Percentiles rank a stretch among this genome's conserved stretches.
Evolutionary conservation across 805 yeast genomes (phyloP).

Genomic region (Wickerhamomyces silvicola): DNA sequence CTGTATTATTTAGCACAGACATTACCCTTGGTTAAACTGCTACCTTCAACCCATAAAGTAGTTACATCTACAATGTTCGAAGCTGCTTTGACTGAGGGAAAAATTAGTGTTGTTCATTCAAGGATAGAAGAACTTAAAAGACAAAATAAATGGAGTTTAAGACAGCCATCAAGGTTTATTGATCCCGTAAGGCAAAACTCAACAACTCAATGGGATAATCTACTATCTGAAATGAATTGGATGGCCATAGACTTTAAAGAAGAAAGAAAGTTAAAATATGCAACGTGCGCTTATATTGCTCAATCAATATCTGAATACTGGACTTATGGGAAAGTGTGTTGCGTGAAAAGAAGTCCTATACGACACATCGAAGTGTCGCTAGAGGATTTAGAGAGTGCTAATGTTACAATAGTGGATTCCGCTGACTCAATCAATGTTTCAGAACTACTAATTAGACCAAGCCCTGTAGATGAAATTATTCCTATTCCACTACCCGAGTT

Average conservation of each 20-base stretch:
- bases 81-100: slow-evolving; percentile 81
- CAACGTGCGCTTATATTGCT: slow-evolving; percentile 64
- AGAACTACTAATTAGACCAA: slow-evolving; percentile 26
- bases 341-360: slow-evolving; percentile 50
- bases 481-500: slow-evolving; percentile 24
- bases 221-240: slow-evolving; percentile 80
- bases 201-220: slow-evolving; percentile 64
- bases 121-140: slow-evolving; percentile 89
- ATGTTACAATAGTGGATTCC: slow-evolving; percentile 2
- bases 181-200: slow-evolving; percentile 49
- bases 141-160: slow-evolving; percentile 81
- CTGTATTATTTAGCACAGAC: slow-evolving; percentile 84
- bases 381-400: too few species aligned
- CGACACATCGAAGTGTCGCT: slow-evolving; percentile 21
- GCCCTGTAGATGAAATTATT: slow-evolving; percentile 28
- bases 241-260: slow-evolving; percentile 74
- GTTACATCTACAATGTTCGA: slow-evolving; percentile 82
- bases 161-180: slow-evolving; percentile 68
- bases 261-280: slow-evolving; percentile 59
- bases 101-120: slow-evolving; percentile 81
- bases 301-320: slow-evolving; percentile 74
- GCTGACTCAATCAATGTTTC: slow-evolving; percentile 31
- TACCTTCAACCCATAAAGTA: slow-evolving; percentile 83
- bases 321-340: slow-evolving; percentile 63
- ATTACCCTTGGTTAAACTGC: slow-evolving; percentile 70